Evolutionary conservation across 2,329 filamentous ascomycete species (phyloP), one percentile per base, ranked within the genome.

Genomic region (Macrophomina pseudophaseolina): DNA sequence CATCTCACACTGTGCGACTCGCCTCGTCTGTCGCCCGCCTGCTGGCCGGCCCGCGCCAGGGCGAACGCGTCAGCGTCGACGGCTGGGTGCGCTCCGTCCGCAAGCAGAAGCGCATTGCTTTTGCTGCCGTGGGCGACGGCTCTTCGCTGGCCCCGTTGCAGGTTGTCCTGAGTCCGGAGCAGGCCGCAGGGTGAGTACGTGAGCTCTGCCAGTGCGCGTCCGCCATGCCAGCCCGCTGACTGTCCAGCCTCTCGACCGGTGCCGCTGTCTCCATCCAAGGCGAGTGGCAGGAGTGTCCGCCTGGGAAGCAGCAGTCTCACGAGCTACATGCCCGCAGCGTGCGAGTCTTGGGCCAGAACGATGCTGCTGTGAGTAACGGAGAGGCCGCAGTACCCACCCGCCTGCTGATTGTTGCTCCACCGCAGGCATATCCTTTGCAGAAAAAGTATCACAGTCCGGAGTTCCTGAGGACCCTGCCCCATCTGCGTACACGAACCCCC

Each of bases 391-490:
- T 68, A 73, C 69, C 35, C 32, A 68, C 65, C 63, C 33, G 68
- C 68, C 35, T 70, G 66, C 69, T 62, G 53, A 53, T 44, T 65
- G 58, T 35, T 62, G 58, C 32, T 44, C 46, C 32, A 62, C 44
- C 18, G 42, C 58, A 98, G 91, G 91, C 90, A 69, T 97, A 92
- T 75, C 95, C 95, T 3, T 88, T 99, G 30, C 95, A 99, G 80
- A 97, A 97, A 80, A 98, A 98, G 80, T 97, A 95, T 72, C 94
- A 97, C 72, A 92, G 90, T 5, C 84, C 91, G 60, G 94, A 98
- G 75, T 98, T 91, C 77, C 87, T 99, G 69, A 91, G 95, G 67
- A 91, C 91, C 12, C 86, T 97, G 63, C 93, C 94, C 59, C 95
- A 99, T 80, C 85, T 99, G 67, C 91, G 95, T 67, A 82, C 91